Conservation (phyloP, 2,329 filamentous ascomycete species). For the Trichoderma gracile region DNA sequence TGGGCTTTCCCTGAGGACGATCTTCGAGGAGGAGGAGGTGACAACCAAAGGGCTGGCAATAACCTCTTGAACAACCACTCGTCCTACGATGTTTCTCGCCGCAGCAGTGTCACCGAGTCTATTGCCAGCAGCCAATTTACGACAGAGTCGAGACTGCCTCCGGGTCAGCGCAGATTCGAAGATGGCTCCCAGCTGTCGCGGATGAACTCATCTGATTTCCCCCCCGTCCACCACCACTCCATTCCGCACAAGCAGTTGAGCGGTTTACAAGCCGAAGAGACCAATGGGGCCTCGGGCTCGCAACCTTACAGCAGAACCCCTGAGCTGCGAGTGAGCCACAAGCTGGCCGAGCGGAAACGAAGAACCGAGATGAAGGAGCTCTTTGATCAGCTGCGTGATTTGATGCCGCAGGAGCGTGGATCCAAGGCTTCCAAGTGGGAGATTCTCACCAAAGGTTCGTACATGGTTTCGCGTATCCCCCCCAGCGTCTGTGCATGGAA, state of each 20-base stretch:
- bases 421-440: conserved; percentile 91
- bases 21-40: conserved; percentile 55
- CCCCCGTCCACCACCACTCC: conserved; percentile 68
- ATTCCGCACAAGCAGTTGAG: conserved; percentile 73
- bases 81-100: conserved; percentile 62
- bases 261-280: conserved; percentile 64
- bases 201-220: conserved; percentile 56
- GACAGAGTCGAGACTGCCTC: conserved; percentile 68
- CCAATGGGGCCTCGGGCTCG: conserved; percentile 51
- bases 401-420: conserved; percentile 78
- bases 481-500: neutral
- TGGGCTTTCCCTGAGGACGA: conserved; percentile 81
- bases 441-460: conserved; percentile 77
- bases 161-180: conserved; percentile 71
- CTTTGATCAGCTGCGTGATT: conserved; percentile 75
- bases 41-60: conserved; percentile 44
- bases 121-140: conserved; percentile 79
- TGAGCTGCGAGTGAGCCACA: conserved; percentile 79
- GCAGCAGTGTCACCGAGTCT: conserved; percentile 75
- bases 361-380: conserved; percentile 87
- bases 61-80: conserved; percentile 29
- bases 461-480: neutral
- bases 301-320: conserved; percentile 83
- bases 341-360: conserved; percentile 79
- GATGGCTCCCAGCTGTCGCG: conserved; percentile 57